Base-by-base conservation (phyloP, 805 yeast genomes). In the Teunomyces panamensis region DNA sequence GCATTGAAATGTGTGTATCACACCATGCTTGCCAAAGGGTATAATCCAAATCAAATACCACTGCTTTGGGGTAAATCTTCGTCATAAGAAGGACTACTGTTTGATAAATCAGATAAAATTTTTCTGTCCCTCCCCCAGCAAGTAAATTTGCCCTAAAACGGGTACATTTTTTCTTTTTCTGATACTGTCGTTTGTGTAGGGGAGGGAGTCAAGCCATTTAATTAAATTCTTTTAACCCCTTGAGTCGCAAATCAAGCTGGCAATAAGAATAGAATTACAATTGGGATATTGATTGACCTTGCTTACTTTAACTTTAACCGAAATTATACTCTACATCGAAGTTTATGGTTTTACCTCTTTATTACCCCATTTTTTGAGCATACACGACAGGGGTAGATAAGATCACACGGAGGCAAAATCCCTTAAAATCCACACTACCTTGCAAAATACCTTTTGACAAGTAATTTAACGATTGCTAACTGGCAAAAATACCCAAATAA, bases 11-110 rank as follows among this genome's bases (percentile, higher is more conserved):
- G 57, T 86, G 91, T 0, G 89, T 85, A 56, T 86, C 91, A 63
- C 91, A 85, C 91, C 91, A 86, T 51, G 84, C 81, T 44, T 87
- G 91, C 94, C 94, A 86, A 30, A 86, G 64, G 0, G 94, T 86
- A 58, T 82, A 86, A 60, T 86, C 94, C 37, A 86, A 66, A 54
- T 86, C 94, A 60, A 86, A 84, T 0, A 86, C 90, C 9, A 85
- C 83, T 1, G 80, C 83, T 8, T 50, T 50, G 3, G 73, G 73
- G 46, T 67, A 68, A 14, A 47, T 48, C 41, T 35, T 6, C n/a
- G 14, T 26, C 43, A 39, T 28, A 8, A 20, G 30, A 30, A 30
- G 16, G 14, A 28, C 11, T 17, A 8, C 14, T 26, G 4, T n/a
- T 29, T n/a, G 13, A 13, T 16, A 5, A 9, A 16, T 16, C 39